Conservation (phyloP, 2,329 filamentous ascomycete genomes). For the Exophiala sp. region DNA sequence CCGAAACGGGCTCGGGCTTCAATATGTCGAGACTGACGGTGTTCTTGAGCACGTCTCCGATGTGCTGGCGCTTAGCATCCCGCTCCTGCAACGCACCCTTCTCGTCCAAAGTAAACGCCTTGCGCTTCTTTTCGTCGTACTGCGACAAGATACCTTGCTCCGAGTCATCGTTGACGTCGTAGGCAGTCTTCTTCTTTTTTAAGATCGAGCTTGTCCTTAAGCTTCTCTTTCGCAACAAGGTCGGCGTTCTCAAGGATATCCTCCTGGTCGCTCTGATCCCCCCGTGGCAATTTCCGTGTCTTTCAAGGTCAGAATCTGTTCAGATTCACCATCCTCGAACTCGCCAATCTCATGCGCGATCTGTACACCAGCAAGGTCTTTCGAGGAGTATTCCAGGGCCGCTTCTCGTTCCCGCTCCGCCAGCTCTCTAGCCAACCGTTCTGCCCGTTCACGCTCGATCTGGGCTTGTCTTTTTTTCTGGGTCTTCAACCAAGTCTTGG, state of each 20-base stretch:
- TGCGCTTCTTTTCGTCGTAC: slow-evolving; percentile 91
- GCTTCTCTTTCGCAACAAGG: slow-evolving; percentile 39
- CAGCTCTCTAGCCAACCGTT: slow-evolving; percentile 66
- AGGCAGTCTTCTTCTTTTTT: slow-evolving; percentile 97
- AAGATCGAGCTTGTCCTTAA: slow-evolving; percentile 64
- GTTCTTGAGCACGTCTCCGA: slow-evolving; percentile 56
- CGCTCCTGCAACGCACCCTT: slow-evolving; percentile 63
- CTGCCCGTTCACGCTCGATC: slow-evolving; percentile 67
- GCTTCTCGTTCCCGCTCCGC: slow-evolving; percentile 66
- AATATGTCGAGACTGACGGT: slow-evolving; percentile 73
- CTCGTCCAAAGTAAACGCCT: slow-evolving; percentile 79
- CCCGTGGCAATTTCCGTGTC: slow-evolving; percentile 64
- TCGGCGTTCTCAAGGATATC: slow-evolving; percentile 64
- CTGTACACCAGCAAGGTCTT: slow-evolving; percentile 82
- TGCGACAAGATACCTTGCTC: slow-evolving; percentile 71
- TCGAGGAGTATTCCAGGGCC: slow-evolving; percentile 71
- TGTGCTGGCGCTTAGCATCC: slow-evolving; percentile 49
- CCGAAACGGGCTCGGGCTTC: slow-evolving; percentile 63
- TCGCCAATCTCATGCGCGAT: slow-evolving; percentile 80
- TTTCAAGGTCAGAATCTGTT: slow-evolving; percentile 91
- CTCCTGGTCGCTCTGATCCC: slow-evolving; percentile 73
- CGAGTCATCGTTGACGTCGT: slow-evolving; percentile 74
- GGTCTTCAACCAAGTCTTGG: slow-evolving; percentile 77
- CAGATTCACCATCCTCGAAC: slow-evolving; percentile 59
- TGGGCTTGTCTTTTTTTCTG: slow-evolving; percentile 93